A percentile compares a stretch with the other conserved stretches of the same genome.
These are phyloP conservation scores for Fraxinus baroniana DNA, from an alignment of 305 asterid species.

Conservation along the genomic window DNA sequence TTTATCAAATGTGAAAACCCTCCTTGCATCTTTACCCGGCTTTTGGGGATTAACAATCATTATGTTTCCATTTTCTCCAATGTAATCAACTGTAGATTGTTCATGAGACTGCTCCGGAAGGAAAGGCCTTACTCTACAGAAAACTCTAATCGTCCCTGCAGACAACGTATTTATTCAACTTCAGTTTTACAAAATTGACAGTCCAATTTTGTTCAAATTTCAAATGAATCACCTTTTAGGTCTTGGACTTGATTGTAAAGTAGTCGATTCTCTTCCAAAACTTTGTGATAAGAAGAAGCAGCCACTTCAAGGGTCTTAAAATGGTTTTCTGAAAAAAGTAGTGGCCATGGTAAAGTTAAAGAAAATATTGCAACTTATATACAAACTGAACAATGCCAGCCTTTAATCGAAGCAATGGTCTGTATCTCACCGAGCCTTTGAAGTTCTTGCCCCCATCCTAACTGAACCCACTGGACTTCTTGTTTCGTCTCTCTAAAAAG, in stretches of 20 bases:
- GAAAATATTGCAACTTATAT: conserved; percentile 6
- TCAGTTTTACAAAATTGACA: conserved; percentile 7
- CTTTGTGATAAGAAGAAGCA: conserved; percentile 73
- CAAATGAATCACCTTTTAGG: conserved; percentile 60
- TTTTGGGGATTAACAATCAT: conserved; percentile 81
- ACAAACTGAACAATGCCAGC: not conserved
- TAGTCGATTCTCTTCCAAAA: conserved; percentile 80
- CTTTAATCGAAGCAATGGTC: conserved; percentile 19
- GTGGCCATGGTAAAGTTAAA: conserved; percentile 10
- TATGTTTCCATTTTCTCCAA: conserved; percentile 91
- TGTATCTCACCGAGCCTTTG: conserved; percentile 61
- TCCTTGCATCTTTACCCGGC: conserved; percentile 85
- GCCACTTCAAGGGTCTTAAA: conserved; percentile 66
- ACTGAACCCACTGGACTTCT: conserved; percentile 52
- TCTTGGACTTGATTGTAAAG: conserved; percentile 96
- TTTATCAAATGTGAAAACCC: conserved; percentile 77
- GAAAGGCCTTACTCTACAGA: conserved; percentile 86
- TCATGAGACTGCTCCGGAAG: conserved; percentile 53
- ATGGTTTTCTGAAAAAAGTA: conserved; percentile 51
- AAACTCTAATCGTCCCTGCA: conserved; percentile 85
- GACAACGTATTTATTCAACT: conserved; percentile 8
- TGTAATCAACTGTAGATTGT: conserved; percentile 78
- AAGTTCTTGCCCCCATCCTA: conserved; percentile 66
- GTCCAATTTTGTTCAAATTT: conserved; percentile 4
- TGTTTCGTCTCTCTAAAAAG: conserved; percentile 53